Base-by-base conservation (phyloP, 78 protist genomes). In the Guillardia theta region DNA sequence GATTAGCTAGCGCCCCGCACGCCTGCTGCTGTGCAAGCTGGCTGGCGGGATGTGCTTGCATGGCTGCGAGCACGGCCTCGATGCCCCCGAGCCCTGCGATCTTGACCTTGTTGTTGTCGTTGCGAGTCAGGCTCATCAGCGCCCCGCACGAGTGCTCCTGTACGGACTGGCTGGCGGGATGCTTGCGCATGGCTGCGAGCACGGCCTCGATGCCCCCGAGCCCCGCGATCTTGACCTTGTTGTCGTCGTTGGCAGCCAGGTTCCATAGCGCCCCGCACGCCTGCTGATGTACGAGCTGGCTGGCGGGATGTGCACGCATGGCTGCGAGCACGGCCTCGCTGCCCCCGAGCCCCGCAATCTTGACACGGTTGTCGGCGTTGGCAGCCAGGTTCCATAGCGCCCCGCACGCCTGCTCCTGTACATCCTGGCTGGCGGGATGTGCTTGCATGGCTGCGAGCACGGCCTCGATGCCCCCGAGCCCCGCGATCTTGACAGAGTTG, bases 391-490 rank as follows among this genome's bases (percentile, higher is more conserved):
- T 88, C 76, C 93, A 36, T 6, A 88, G 93, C 41, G 93, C 64
- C 8, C 93, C 93, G 19, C 47, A 21, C 93, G 93, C 93, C 93
- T 43, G 53, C 64, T 88, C 93, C 93, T 88, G 93, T 64, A 88
- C 93, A 30, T 22, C 30, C 36, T 12, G 48, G 2, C 27, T 33
- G 45, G 18, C 19, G 45, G 64, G 53, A 45, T 33, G 93, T 27
- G 93, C n/a, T 2, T 44, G 39, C 76, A 88, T 21, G 47, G 43
- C 47, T 41, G 62, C 93, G n/a, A 88, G 27, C 70, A 88, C 47
- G 1, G 64, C 46, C 70, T 6, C 70, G 27, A 58, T 53, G 62
- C 62, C 62, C 18, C 62, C 62, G 33, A 18, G 33, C 62, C 18
- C 62, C 62, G 62, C 62, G 18, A 53, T 53, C 62, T 53, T 53